Evolutionary conservation across 2,329 filamentous ascomycete species (phyloP).

Genomic region (Colletotrichum sp.): DNA sequence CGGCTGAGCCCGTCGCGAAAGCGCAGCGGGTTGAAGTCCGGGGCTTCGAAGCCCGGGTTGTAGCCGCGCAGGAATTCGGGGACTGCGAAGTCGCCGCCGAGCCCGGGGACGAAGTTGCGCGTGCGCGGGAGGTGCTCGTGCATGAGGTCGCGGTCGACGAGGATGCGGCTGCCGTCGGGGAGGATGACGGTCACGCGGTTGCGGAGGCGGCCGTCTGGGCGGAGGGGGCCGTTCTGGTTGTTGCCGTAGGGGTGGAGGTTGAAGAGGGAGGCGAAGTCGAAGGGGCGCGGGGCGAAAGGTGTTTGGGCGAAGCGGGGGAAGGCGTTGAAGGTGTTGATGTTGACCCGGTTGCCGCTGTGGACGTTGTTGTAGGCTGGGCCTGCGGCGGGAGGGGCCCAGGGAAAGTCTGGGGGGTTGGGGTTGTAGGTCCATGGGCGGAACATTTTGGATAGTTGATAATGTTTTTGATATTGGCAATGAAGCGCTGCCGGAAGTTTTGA

Average conservation of each 20-base stretch:
- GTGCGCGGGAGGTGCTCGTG: conserved; percentile 15
- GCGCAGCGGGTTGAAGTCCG: not conserved
- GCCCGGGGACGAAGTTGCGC: not conserved
- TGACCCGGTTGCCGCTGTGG: not conserved
- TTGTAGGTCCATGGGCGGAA: conserved; percentile 2
- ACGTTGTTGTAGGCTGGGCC: not conserved
- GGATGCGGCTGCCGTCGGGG: not conserved
- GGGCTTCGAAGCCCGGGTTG: not conserved
- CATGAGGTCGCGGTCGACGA: conserved; percentile 11
- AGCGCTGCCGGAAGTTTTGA: rapidly evolving
- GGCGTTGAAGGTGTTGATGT: conserved; percentile 10
- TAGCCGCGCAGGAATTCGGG: conserved; percentile 14
- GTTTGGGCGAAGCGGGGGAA: not conserved
- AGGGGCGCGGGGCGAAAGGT: not conserved
- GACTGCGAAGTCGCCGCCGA: not conserved
- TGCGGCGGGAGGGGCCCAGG: not conserved
- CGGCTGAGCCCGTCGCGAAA: not conserved
- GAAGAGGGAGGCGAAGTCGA: not conserved
- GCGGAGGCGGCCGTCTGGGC: not conserved
- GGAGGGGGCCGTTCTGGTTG: not conserved
- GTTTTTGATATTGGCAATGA: not conserved
- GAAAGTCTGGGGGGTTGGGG: not conserved
- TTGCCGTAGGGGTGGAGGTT: not conserved
- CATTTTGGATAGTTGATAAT: not conserved
- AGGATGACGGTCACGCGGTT: conserved; percentile 13